Conservation (phyloP, 1,284 basidiomycete species). For the Trametes polyzona region DNA sequence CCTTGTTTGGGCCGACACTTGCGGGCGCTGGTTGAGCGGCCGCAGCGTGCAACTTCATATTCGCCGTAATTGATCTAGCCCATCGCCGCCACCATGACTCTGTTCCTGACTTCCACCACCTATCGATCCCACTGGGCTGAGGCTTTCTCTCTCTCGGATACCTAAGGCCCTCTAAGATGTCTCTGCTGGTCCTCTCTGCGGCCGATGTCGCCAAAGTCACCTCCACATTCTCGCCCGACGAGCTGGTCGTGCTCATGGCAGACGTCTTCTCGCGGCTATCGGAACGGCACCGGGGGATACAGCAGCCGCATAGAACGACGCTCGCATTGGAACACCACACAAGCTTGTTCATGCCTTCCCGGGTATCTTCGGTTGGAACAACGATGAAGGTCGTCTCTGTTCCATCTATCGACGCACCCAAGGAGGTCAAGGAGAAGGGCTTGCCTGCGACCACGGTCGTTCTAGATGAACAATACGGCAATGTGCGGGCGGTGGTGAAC, state of each 20-base stretch:
- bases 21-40: too few relatives aligned
- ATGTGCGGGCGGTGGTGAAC: slow-evolving; percentile 74
- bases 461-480: slow-evolving; percentile 71
- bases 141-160: too few relatives aligned
- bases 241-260: slow-evolving; percentile 59
- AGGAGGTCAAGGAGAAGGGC: slow-evolving; percentile 45
- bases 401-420: slow-evolving; percentile 47
- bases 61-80: not conserved
- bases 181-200: slow-evolving; percentile 57
- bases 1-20: slow-evolving; percentile 1
- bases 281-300: slow-evolving; percentile 29
- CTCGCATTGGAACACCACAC: slow-evolving; percentile 55
- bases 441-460: slow-evolving; percentile 80
- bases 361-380: slow-evolving; percentile 50
- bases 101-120: not conserved
- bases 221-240: slow-evolving; percentile 43
- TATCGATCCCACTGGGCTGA: not conserved
- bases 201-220: slow-evolving; percentile 51
- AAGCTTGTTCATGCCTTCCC: slow-evolving; percentile 74
- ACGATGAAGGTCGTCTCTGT: slow-evolving; percentile 78
- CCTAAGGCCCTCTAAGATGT: slow-evolving; percentile 29
- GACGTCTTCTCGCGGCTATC: slow-evolving; percentile 47
- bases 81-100: not conserved
- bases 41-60: too few relatives aligned
- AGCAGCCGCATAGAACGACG: slow-evolving; percentile 54